Base-by-base conservation (phyloP, 495 filamentous ascomycete genomes). In the Tirmania nivea region DNA sequence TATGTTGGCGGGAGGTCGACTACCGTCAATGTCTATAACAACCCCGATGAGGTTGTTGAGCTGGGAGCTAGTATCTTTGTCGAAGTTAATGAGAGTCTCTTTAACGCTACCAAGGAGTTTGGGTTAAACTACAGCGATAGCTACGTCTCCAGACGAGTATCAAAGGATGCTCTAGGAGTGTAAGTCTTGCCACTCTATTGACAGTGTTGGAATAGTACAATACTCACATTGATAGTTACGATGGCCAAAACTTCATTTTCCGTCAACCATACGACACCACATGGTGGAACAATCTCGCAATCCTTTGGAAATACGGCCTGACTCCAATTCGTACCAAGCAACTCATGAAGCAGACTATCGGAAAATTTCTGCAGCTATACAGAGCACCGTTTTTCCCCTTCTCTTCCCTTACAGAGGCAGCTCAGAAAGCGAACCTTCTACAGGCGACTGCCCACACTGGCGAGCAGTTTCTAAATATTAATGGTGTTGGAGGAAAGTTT, bases 51-150 rank as follows among this genome's bases (percentile, higher is more conserved):
- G 48, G 85, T 84, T 7, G 75, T 94, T 49, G 90, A 99, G 59
- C 74, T 95, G 1, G 90, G 90, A 9, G 92, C 83, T 36, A 87
- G 79, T 34, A 93, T 96, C 58, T 99, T 99, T 62, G 86, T 96
- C 31, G 64, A 82, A 47, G 76, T 84, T 47, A 99, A 99, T 63
- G 67, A 77, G 14, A 93, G 88, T 60, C 76, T 96, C 11, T 75
- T 79, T 55, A 75, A 79, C 49, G 83, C 88, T 0, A 75, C 80
- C n/a, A 70, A 75, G 21, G 73, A 79, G 45, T 84, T 94, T 60
- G 78, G 75, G 31, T 77, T 99, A 5, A 65, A 63, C 1, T 63
- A 73, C 36, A 67, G 60, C 12, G 57, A 59, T 3, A 59, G 66
- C n/a, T 66, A 60, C 0, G 66, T 66, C 6, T 37, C 60, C 16